These are phyloP conservation scores for Rhodotorula kratochvilovae DNA, from an alignment of 768 basidiomycete species.

Conservation along the genomic window DNA sequence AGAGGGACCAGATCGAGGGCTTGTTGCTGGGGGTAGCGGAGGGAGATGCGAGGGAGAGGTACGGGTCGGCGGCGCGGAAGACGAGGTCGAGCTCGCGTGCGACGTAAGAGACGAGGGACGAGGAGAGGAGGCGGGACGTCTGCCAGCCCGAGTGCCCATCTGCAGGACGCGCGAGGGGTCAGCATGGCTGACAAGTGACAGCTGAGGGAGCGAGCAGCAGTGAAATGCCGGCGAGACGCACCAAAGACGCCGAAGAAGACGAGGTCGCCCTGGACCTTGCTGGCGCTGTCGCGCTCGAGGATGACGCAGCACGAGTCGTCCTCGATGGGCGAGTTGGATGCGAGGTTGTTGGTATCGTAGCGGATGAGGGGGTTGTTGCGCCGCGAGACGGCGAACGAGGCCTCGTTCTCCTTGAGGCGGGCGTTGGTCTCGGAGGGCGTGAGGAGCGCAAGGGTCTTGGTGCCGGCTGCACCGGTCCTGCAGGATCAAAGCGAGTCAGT, in stretches of 20 bases:
- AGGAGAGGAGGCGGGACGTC: conserved; percentile 77
- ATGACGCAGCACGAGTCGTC: conserved; percentile 56
- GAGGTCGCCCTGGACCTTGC: conserved; percentile 34
- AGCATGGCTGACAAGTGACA: no score
- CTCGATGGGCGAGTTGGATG: conserved; percentile 87
- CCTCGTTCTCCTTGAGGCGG: conserved; percentile 40
- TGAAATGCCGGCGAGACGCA: no score
- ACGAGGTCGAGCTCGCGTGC: conserved; percentile 61
- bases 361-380: conserved; percentile 39
- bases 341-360: conserved; percentile 69
- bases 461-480: conserved; percentile 27
- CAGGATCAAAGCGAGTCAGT: neutral
- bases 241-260: conserved; percentile 31
- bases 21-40: neutral
- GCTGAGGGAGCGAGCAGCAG: no score
- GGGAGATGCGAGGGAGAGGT: conserved; percentile 26
- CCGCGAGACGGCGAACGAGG: conserved; percentile 34
- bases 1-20: conserved; percentile 27
- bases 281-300: conserved; percentile 34
- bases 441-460: conserved; percentile 37
- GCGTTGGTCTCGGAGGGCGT: conserved; percentile 28
- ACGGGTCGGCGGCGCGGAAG: conserved; percentile 28
- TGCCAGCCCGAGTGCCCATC: conserved; percentile 82
- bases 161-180: no score
- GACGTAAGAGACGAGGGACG: conserved; percentile 77